Evolutionary conservation across 1,284 basidiomycete species (phyloP).

Genomic region (Ustilago crameri): DNA sequence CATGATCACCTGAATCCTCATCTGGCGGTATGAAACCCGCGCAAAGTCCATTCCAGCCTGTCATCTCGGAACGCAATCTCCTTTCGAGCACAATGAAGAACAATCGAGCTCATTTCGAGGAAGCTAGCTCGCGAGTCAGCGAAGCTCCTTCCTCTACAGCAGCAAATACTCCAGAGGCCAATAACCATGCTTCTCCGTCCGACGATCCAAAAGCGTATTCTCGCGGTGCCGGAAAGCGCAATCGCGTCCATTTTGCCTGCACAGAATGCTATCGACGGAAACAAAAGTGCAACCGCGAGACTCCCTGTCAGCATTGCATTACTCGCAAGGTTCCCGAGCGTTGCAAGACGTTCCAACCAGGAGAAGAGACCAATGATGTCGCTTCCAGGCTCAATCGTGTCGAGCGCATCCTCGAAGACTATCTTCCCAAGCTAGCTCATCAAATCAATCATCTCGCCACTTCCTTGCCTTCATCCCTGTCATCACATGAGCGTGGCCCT

Average conservation of each 20-base stretch:
- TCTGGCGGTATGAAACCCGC: too few relatives aligned
- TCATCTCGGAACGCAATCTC: neutral
- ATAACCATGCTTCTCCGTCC: conserved; percentile 23
- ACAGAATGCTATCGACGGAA: conserved; percentile 66
- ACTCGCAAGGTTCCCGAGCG: conserved; percentile 63
- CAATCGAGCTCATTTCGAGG: conserved; percentile 15
- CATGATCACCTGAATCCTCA: neutral
- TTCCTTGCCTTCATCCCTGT: conserved; percentile 1
- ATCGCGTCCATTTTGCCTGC: conserved; percentile 63
- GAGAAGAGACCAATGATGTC: conserved; percentile 56
- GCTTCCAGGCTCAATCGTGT: conserved; percentile 49
- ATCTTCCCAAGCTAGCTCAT: conserved; percentile 41
- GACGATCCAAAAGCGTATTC: conserved; percentile 29
- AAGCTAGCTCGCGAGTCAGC: conserved; percentile 26
- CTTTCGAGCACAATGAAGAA: conserved; percentile 18
- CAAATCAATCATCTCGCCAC: conserved; percentile 36
- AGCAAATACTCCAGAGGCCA: conserved; percentile 28
- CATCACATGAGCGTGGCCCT: neutral
- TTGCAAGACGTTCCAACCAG: conserved; percentile 63
- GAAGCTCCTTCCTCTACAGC: conserved; percentile 28
- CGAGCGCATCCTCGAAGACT: conserved; percentile 54
- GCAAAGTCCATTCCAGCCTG: neutral
- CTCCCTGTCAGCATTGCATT: conserved; percentile 66
- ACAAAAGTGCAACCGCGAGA: conserved; percentile 64
- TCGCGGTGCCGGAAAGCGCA: conserved; percentile 47